Evolutionary conservation across 2,329 filamentous ascomycete species (phyloP).

Genomic region (Purpureocillium takamizusanense): DNA sequence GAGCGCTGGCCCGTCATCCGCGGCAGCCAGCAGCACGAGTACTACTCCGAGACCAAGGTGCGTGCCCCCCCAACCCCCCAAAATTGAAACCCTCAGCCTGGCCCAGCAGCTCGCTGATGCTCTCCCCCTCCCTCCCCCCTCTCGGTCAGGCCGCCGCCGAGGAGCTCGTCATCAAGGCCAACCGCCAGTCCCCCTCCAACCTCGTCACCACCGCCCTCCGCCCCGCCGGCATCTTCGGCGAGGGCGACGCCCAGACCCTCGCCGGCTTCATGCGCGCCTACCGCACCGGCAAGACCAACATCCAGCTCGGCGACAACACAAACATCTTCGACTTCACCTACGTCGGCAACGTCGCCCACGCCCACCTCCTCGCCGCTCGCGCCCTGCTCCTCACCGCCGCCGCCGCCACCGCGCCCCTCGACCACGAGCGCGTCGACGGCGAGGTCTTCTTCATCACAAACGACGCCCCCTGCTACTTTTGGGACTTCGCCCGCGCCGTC

Average conservation of each 20-base stretch:
- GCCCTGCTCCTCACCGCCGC: conserved; percentile 56
- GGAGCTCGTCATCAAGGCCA: conserved; percentile 67
- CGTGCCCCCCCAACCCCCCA: background rate
- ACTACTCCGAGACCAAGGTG: conserved; percentile 89
- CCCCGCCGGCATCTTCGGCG: conserved; percentile 83
- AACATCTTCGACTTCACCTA: conserved; percentile 59
- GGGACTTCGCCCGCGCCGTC: conserved; percentile 74
- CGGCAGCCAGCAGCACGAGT: conserved; percentile 62
- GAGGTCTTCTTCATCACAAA: conserved; percentile 90
- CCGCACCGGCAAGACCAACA: conserved; percentile 56
- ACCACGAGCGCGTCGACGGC: conserved; percentile 69
- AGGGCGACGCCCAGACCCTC: conserved; percentile 72
- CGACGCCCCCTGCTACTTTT: conserved; percentile 80
- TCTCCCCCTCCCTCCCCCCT: background rate
- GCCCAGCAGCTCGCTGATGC: background rate
- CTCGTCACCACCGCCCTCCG: conserved; percentile 76
- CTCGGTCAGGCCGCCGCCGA: conserved; percentile 63
- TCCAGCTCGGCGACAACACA: conserved; percentile 67
- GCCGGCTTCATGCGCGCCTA: conserved; percentile 67
- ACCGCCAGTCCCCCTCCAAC: conserved; percentile 45
- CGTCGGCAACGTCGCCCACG: conserved; percentile 59
- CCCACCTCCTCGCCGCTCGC: conserved; percentile 71
- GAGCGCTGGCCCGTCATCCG: conserved; percentile 72
- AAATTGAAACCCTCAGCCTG: background rate
- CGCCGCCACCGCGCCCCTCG: conserved; percentile 53